Conservation (phyloP, 176 grass and related monocot genomes). For the Otatea glauca region DNA sequence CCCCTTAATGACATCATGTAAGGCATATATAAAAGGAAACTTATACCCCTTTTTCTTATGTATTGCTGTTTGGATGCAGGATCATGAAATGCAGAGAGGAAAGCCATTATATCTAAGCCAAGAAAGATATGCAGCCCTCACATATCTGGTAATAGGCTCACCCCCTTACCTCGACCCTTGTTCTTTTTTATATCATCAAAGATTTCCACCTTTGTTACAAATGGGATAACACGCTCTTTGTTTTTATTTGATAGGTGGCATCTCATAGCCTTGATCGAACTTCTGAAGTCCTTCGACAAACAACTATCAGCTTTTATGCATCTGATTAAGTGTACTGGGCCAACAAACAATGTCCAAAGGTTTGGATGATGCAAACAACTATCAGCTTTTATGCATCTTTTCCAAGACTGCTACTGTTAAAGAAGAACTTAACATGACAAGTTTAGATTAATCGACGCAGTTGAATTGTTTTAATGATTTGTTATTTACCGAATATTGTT, state of each 20-base stretch:
- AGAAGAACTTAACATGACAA: neutral
- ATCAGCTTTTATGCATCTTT: neutral
- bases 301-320: slow-evolving; percentile 70
- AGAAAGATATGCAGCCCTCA: slow-evolving; percentile 91
- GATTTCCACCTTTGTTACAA: slow-evolving; percentile 1
- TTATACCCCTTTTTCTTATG: slow-evolving; percentile 27
- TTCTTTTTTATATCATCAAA: neutral
- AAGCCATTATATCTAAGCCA: slow-evolving; percentile 93
- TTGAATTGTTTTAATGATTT: slow-evolving; percentile 1
- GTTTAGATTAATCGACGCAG: neutral
- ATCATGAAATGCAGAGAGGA: slow-evolving; percentile 90
- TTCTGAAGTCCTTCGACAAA: slow-evolving; percentile 96
- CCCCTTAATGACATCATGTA: neutral
- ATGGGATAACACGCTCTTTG: slow-evolving; percentile 33
- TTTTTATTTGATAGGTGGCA: slow-evolving; percentile 69
- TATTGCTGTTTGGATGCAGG: slow-evolving; percentile 54
- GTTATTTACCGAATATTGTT: neutral
- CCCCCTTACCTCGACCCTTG: neutral
- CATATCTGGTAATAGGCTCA: slow-evolving; percentile 67
- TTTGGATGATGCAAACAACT: slow-evolving; percentile 1
- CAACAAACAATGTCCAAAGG: slow-evolving; percentile 30
- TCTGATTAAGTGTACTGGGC: slow-evolving; percentile 52
- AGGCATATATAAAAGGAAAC: neutral
- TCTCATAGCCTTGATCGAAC: slow-evolving; percentile 94
- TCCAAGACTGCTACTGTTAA: neutral